These are phyloP conservation scores for Phialocephala subalpina DNA, from an alignment of 2,329 filamentous ascomycete species.

Conservation along the genomic window DNA sequence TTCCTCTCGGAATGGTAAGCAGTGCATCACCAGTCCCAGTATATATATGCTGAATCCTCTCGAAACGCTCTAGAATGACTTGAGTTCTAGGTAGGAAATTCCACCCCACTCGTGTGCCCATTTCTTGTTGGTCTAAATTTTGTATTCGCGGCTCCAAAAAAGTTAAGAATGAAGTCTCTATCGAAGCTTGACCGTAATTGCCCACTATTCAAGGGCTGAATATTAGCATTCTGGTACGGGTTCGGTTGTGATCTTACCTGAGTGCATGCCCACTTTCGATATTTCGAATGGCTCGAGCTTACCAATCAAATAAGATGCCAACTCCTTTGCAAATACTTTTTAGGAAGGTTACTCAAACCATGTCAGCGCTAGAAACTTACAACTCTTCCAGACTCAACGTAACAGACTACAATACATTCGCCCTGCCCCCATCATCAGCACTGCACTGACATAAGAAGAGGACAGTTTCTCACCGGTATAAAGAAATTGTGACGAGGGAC, in stretches of 20 bases:
- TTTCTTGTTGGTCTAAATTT: too few species aligned
- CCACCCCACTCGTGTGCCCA: too few species aligned
- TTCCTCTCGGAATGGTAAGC: neutral
- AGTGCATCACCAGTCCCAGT: neutral
- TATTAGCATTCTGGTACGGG: neutral
- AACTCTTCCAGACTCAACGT: neutral
- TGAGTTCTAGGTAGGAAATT: neutral
- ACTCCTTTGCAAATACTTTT: neutral
- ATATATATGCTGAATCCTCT: conserved; percentile 3
- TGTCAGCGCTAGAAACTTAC: conserved; percentile 4
- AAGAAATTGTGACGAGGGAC: neutral
- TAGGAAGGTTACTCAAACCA: neutral
- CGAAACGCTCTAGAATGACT: conserved; percentile 3
- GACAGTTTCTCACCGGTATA: neutral
- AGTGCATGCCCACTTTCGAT: neutral
- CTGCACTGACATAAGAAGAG: neutral
- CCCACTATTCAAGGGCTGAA: neutral
- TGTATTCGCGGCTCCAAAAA: too few species aligned
- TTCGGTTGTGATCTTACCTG: neutral
- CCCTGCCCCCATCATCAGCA: conserved; percentile 1
- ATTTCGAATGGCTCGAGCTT: conserved; percentile 8
- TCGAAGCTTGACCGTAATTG: neutral
- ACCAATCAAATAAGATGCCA: conserved; percentile 10
- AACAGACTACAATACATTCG: conserved; percentile 8
- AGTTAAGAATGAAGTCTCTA: too few species aligned